Percentiles rank a stretch among this genome's conserved stretches.
Evolutionary conservation across 1,284 basidiomycete species (phyloP).

Genomic region (Sporisorium iseilematis-ciliati): DNA sequence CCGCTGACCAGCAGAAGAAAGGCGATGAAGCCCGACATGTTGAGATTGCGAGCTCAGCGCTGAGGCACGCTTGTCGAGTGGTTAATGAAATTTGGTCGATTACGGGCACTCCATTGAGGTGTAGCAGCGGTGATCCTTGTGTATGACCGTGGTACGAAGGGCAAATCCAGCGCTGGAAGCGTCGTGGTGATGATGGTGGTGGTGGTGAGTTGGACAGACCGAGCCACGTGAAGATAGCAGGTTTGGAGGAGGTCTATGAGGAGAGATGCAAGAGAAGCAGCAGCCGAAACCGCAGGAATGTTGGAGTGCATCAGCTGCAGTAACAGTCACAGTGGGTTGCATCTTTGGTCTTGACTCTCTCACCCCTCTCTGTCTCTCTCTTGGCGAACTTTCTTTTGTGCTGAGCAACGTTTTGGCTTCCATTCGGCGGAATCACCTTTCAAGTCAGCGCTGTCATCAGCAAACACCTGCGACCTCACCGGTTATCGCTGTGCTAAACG

Average conservation of each 20-base stretch:
- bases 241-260: too few relatives aligned
- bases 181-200: not conserved
- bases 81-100: not conserved
- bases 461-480: constrained; percentile 22
- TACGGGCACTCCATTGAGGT: constrained; percentile 19
- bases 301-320: not conserved
- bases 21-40: constrained; percentile 40
- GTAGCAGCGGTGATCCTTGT: too few relatives aligned
- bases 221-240: too few relatives aligned
- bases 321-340: too few relatives aligned
- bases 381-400: too few relatives aligned
- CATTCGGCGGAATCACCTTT: too few relatives aligned
- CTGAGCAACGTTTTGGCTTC: too few relatives aligned
- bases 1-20: constrained; percentile 38
- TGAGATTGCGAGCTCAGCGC: constrained; percentile 1
- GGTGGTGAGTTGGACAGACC: not conserved
- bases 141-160: too few relatives aligned
- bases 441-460: constrained; percentile 5
- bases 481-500: constrained; percentile 31
- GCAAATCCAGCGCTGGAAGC: too few relatives aligned
- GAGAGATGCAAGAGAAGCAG: too few relatives aligned
- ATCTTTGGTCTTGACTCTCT: too few relatives aligned
- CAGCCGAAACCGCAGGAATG: constrained; percentile 3
- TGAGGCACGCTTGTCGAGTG: constrained; percentile 2
- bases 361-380: too few relatives aligned